Base-by-base conservation (phyloP, 352 stramenopile species). In the Pythium sukuiense region DNA sequence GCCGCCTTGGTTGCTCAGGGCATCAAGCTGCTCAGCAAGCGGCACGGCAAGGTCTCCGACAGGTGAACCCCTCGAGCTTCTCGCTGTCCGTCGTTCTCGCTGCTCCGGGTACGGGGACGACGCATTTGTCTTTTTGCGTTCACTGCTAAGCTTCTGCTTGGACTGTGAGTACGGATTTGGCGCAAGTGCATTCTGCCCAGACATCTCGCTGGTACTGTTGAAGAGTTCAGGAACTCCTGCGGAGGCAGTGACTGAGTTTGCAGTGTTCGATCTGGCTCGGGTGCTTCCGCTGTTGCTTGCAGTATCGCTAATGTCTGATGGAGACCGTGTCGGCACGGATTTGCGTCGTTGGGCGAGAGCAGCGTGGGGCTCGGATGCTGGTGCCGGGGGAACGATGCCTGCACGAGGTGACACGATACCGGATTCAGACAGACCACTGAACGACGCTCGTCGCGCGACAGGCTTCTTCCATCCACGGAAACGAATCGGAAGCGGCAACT, bases 401-500 rank as follows among this genome's bases (percentile, higher is more conserved):
- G 59, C 29, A 30, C 16, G 24, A 55, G 43, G 16, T 12, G 65
- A n/a, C 32, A 33, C 6, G 2, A 41, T 32, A 3, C 52, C 52
- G 20, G 59, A 18, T 14, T 72, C 55, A 1, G 60, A 54, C 2
- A 50, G n/a, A 20, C 39, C 13, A 6, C 11, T 53, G 24, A 69
- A 60, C 2, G 57, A 69, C 11, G 32, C 39, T 16, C 45, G 60
- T 20, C 61, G 45, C 4, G 48, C 24, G 20, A 72, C 56, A 16
- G 73, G 72, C 46, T 77, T 74, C 50, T 67, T 72, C 60, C 69
- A 77, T 16, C 76, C 81, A 9, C 74, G 72, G 32, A 96, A 96
- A 8, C 57, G 55, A 45, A 95, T 95, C 24, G 77, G 69, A 33
- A 96, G 64, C 13, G 88, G 88, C 39, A 93, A 70, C 35, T 65